These are phyloP conservation scores for Kwoniella pini DNA, from an alignment of 768 basidiomycete species.

Conservation along the genomic window DNA sequence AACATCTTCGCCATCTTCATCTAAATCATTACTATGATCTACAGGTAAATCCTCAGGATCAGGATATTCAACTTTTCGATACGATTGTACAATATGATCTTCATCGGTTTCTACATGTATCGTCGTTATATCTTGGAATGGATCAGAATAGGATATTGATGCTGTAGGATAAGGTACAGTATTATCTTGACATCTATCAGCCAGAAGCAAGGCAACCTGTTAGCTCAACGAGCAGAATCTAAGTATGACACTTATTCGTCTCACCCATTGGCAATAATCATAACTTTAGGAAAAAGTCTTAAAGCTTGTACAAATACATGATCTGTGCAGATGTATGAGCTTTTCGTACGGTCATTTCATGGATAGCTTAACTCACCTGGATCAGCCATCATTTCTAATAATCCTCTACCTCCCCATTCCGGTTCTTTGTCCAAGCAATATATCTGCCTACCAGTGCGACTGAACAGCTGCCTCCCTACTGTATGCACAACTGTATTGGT, in stretches of 20 bases:
- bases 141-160: slow-evolving; percentile 36
- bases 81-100: slow-evolving; percentile 32
- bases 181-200: slow-evolving; percentile 36
- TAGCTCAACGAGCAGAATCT: no score
- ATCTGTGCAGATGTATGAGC: slow-evolving; percentile 21
- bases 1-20: slow-evolving; percentile 18
- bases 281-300: slow-evolving; percentile 40
- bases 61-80: slow-evolving; percentile 1
- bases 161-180: slow-evolving; percentile 50
- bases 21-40: slow-evolving; percentile 5
- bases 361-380: slow-evolving; percentile 28
- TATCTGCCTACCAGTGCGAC: slow-evolving; percentile 45
- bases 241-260: no score
- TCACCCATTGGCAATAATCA: slow-evolving; percentile 51
- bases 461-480: slow-evolving; percentile 31
- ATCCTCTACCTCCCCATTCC: slow-evolving; percentile 33
- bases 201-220: no score
- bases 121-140: slow-evolving; percentile 23
- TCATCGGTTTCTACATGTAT: slow-evolving; percentile 29
- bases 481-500: slow-evolving; percentile 40
- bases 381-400: slow-evolving; percentile 51
- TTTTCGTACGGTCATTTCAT: background rate
- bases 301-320: slow-evolving; percentile 45
- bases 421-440: slow-evolving; percentile 45
- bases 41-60: slow-evolving; percentile 16